Evolutionary conservation across 2,329 filamentous ascomycete genomes (phyloP).

Genomic region (Aspergillus terreus): DNA sequence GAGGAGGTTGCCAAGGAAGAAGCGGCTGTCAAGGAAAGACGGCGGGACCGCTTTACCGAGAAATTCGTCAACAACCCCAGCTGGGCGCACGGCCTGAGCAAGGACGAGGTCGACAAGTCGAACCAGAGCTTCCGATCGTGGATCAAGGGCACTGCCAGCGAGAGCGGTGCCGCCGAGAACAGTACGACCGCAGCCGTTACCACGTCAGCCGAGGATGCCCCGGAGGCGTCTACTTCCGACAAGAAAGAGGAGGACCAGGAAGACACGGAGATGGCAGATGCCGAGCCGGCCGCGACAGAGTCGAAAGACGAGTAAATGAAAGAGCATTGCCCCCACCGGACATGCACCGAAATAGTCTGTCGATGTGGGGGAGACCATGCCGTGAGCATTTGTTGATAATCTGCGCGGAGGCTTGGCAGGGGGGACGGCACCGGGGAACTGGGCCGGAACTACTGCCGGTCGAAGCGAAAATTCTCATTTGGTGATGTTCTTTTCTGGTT

Average conservation of each 20-base stretch:
- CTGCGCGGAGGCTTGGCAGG: background rate
- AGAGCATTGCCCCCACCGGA: background rate
- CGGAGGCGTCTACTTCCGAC: constrained; percentile 13
- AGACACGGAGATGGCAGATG: constrained; percentile 36
- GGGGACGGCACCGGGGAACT: background rate
- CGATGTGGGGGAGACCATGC: background rate
- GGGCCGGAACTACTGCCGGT: background rate
- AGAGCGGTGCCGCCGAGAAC: constrained; percentile 12
- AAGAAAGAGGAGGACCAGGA: constrained; percentile 21
- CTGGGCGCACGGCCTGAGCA: constrained; percentile 49
- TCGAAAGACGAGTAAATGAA: constrained; percentile 16
- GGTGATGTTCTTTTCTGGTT: background rate
- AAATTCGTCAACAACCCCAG: constrained; percentile 52
- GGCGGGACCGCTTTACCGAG: constrained; percentile 47
- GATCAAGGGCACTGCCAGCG: constrained; percentile 34
- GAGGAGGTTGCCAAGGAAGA: constrained; percentile 35
- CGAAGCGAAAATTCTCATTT: background rate
- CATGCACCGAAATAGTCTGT: background rate
- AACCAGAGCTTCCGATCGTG: constrained; percentile 48
- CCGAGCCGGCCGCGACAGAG: constrained; percentile 21
- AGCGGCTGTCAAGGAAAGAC: constrained; percentile 37
- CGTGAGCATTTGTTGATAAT: background rate
- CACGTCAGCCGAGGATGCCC: background rate
- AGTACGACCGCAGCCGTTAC: background rate
- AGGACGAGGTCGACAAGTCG: constrained; percentile 47